phyloP scores from a whole-genome alignment of 164 flowering plant species.

The Vitis labrusca region DNA sequence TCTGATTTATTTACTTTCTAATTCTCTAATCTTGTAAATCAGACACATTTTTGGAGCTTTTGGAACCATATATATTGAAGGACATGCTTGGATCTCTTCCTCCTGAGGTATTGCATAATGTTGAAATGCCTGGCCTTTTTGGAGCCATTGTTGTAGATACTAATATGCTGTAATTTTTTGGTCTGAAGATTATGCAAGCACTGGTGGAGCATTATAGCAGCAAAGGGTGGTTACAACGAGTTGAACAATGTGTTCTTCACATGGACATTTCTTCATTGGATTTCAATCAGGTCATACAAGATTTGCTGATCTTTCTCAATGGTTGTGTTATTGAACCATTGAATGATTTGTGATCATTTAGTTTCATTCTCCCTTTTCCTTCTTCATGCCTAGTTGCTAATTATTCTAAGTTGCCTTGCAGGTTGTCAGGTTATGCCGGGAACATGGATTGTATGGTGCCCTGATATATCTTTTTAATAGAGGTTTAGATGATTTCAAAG shows the following conservation, averaged over 20 bases:
- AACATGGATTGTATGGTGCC: slow-evolving; percentile 89
- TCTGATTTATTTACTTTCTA: background rate
- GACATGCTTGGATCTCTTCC: slow-evolving; percentile 97
- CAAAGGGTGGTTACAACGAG: slow-evolving; percentile 97
- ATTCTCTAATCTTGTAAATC: background rate
- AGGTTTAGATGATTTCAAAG: slow-evolving; percentile 87
- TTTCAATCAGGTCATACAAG: slow-evolving; percentile 80
- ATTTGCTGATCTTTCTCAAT: slow-evolving; percentile 1
- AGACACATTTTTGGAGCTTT: slow-evolving; percentile 97
- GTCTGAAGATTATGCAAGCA: slow-evolving; percentile 91
- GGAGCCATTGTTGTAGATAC: background rate
- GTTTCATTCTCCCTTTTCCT: background rate
- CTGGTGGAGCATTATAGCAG: slow-evolving; percentile 93
- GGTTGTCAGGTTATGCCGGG: slow-evolving; percentile 91
- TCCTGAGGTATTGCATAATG: slow-evolving; percentile 66
- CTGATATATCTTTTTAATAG: slow-evolving; percentile 88
- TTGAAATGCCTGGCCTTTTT: slow-evolving; percentile 2
- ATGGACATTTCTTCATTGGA: slow-evolving; percentile 98
- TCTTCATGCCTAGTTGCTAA: background rate
- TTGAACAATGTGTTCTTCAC: slow-evolving; percentile 98
- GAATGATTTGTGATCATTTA: background rate
- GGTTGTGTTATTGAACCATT: slow-evolving; percentile 1
- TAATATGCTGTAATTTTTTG: slow-evolving; percentile 5
- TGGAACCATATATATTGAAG: slow-evolving; percentile 94
- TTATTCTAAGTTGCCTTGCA: slow-evolving; percentile 25